Base-by-base conservation (phyloP, 2,329 filamentous ascomycete genomes). In the Epichloe elymi region DNA sequence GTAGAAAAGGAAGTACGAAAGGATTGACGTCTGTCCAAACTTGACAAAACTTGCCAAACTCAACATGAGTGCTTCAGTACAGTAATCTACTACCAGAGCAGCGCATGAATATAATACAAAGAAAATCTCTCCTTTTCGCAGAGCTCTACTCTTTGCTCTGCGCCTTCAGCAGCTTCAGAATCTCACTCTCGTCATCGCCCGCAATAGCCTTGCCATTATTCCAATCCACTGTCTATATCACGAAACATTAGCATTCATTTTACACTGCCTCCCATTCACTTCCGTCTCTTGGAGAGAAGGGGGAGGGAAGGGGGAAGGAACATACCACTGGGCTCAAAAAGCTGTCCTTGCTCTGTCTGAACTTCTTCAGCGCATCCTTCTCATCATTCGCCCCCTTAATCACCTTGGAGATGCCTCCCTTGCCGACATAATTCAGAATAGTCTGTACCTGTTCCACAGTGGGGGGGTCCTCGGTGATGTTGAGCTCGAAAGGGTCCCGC, bases 151-250 rank as follows among this genome's bases (percentile, higher is more conserved):
- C 23, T 26, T 46, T 23, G 19, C 33, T 50, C 30, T 50, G 50
- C 23, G 78, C 73, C 53, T 81, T 78, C 49, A 96, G 68, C 68
- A 95, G 75, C 69, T 85, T 88, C 63, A 95, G 69, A 54, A 97
- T 96, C 71, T 91, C 86, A 15, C 88, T 95, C 71, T 95, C 84
- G 57, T 86, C 83, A 48, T 86, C 87, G 19, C 88, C 87, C 26
- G 80, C 72, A 70, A 86, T 74, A 45, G 83, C 91, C 66, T 82
- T 86, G 57, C 90, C 93, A 66, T 91, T 90, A 65, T 85, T 88
- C 93, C 93, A 97, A 66, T 97, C 91, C 49, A 97, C 91, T 53
- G 85, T 70, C 78, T 67, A 30, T 17, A 33, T 11, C 19, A 43
- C 33, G 20, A 5, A 38, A 14, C 43, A 17, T 52, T 37, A 46